phyloP scores from a whole-genome alignment of 1,139 yeast species.

The Lodderomyces jiufengensis region DNA sequence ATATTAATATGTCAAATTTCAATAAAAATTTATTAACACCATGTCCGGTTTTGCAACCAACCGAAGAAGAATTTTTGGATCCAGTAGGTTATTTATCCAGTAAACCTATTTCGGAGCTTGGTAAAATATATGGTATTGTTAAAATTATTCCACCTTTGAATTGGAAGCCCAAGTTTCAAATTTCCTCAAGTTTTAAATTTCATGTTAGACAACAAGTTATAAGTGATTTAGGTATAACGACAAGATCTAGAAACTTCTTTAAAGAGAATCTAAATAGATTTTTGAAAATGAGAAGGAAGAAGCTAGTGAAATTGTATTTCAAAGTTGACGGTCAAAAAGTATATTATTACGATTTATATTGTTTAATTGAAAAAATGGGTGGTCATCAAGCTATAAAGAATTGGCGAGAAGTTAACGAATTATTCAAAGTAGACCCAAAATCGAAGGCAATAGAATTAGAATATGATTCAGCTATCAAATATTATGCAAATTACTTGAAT shows the following conservation, averaged over 20 bases:
- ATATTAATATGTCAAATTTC: conserved; percentile 14
- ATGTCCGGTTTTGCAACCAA: conserved; percentile 59
- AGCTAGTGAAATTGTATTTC: conserved; percentile 26
- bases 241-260: conserved; percentile 62
- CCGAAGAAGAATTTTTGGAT: conserved; percentile 50
- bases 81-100: conserved; percentile 63
- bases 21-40: conserved; percentile 28
- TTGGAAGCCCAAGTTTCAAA: conserved; percentile 53
- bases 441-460: conserved; percentile 24
- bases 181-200: conserved; percentile 54
- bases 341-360: conserved; percentile 53
- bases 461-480: conserved; percentile 32
- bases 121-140: conserved; percentile 58
- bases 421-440: conserved; percentile 20
- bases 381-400: conserved; percentile 20
- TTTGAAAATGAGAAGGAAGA: conserved; percentile 42
- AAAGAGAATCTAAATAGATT: conserved; percentile 57
- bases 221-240: conserved; percentile 59
- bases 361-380: conserved; percentile 36
- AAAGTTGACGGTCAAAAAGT: conserved; percentile 25
- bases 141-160: conserved; percentile 60
- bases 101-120: conserved; percentile 46
- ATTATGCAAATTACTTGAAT: conserved; percentile 45
- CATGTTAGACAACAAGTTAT: conserved; percentile 64
- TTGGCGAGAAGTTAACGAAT: conserved; percentile 35